Base-by-base conservation (phyloP, 768 basidiomycete species). In the Saitozyma podzolica region DNA sequence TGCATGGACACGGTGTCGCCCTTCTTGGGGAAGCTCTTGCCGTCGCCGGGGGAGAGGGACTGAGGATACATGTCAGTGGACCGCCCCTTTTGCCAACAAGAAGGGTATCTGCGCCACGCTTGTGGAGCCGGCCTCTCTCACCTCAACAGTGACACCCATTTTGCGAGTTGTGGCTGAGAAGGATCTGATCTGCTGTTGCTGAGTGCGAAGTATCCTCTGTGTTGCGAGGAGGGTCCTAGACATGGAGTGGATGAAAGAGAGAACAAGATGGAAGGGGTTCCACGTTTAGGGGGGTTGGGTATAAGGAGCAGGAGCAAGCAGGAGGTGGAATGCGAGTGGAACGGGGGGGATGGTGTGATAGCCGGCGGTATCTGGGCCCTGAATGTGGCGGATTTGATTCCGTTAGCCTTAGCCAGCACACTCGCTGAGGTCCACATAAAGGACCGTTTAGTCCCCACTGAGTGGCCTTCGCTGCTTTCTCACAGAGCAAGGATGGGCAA, bases 91-190 rank as follows among this genome's bases (percentile, higher is more conserved):
- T 39, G 48, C 6, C 17, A 39, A 55, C 7, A 42, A 19, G 41
- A 48, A 16, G 10, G 20, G 39, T 16, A 40, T 52, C 50, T 11
- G 17, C 11, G 52, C n/a, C 29, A 40, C 50, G 40, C 16, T 17
- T 49, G 17, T 40, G 40, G 37, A 40, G 29, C 10, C 11, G 17
- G n/a, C 9, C 13, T 37, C 45, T 8, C 70, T 63, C 39, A 76
- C 74, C 50, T 77, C 72, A 62, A 78, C 67, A 41, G 68, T 69
- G 42, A 78, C 76, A 64, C 76, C 76, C 76, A 78, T 78, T 72
- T 67, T 78, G 64, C 67, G 68, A 54, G 74, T 63, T 65, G 75
- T 69, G 37, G 67, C 49, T 52, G 63, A 59, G 54, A 77, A 74
- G 45, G 60, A 60, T 57, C 75, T 62, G 53, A 48, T 42, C 11